A percentile compares a stretch with the other conserved stretches of the same genome.
Evolutionary conservation across 1,284 basidiomycete species (phyloP).

Genomic region (Wallemia mellicola): DNA sequence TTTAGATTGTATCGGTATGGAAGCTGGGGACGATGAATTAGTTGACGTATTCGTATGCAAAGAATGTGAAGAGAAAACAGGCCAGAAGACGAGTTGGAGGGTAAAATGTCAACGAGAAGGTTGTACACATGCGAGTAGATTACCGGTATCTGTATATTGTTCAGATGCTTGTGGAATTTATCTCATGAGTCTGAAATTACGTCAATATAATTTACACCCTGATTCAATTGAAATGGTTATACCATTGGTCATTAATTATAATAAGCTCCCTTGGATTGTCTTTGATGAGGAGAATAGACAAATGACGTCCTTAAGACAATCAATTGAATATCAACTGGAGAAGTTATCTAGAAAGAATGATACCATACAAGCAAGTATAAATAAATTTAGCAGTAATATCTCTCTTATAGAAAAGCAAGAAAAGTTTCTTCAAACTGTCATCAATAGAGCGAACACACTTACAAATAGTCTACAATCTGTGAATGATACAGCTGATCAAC

Average conservation of each 20-base stretch:
- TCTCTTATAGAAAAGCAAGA: too few relatives aligned
- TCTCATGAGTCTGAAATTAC: background rate
- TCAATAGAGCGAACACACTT: too few relatives aligned
- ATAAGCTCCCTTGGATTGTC: background rate
- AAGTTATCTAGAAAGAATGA: too few relatives aligned
- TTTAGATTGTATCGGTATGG: background rate
- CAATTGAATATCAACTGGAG: too few relatives aligned
- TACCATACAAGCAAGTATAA: too few relatives aligned
- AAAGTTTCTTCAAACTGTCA: too few relatives aligned
- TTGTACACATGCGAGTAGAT: background rate
- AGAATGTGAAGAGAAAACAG: background rate
- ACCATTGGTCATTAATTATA: background rate
- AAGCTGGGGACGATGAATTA: background rate
- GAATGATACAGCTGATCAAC: too few relatives aligned
- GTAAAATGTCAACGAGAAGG: background rate
- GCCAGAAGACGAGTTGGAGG: background rate
- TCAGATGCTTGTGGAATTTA: background rate
- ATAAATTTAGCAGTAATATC: too few relatives aligned
- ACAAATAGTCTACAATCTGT: too few relatives aligned
- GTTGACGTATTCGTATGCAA: background rate
- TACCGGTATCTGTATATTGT: background rate
- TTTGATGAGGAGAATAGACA: too few relatives aligned
- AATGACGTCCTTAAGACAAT: too few relatives aligned
- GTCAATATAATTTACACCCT: background rate
- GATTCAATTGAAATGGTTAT: background rate